Base-by-base conservation (phyloP, 139 green algal species). In the Coelastrella sp. region DNA sequence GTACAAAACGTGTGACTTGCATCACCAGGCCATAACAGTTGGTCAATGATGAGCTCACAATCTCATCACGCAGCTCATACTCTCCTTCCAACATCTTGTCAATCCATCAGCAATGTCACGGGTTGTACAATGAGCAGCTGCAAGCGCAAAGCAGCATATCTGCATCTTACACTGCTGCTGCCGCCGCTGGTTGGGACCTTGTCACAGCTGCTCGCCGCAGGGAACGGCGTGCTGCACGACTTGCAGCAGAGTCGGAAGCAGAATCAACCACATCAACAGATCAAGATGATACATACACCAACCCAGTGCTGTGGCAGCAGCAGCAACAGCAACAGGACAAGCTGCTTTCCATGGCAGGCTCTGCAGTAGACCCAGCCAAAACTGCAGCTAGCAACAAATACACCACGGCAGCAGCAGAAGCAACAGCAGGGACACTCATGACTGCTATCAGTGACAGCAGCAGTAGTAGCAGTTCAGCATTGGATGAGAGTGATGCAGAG, bases 311-410 rank as follows among this genome's bases (percentile, higher is more conserved):
- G 13, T 64, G 53, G 68, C 34, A 50, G 34, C 66, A 83, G 15
- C 48, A 74, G 57, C 50, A 60, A 51, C n/a, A 67, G 75, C 48
- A 67, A 51, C 50, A 82, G 37, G 40, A 84, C 23, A 30, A 62
- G 77, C 37, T 63, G 38, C 59, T 41, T 34, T 30, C 34, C 35
- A n/a, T n/a, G n/a, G 72, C 72, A 80, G 63, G 2, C 50, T 25
- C 77, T 60, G 27, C n/a, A 19, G 27, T 30, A 9, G 43, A 9
- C 40, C 69, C 34, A 45, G 25, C 19, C 7, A 3, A 2, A 27
- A 84, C 25, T 57, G 15, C 25, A 73, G 37, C 9, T 37, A 66
- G 37, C 38, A 21, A 9, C 0, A 38, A 43, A 19, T 21, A 35
- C 27, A 83, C 21, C 53, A 51, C n/a, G n/a, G 53, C 57, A 66